Evolutionary conservation across 202 grass and related monocot genomes (phyloP).

Genomic region (Panicum virgatum): DNA sequence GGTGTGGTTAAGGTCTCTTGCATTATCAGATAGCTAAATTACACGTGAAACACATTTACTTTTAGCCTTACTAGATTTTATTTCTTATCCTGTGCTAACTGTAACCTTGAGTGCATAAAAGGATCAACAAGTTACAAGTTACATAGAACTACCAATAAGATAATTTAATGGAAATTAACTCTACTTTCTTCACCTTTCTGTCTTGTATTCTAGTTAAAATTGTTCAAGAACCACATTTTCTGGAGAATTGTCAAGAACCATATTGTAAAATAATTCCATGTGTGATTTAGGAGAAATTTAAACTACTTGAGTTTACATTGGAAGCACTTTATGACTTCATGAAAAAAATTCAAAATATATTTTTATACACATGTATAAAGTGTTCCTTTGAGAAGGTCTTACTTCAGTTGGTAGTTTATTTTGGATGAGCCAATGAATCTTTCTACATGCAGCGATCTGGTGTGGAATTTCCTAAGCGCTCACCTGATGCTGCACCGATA

Average conservation of each 20-base stretch:
- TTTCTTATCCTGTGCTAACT: background rate
- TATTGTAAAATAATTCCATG: background rate
- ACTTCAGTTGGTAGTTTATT: constrained; percentile 2
- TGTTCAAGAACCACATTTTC: background rate
- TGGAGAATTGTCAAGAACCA: no score
- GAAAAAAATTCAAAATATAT: background rate
- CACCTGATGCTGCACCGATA: constrained; percentile 64
- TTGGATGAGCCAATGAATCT: background rate
- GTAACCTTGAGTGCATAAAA: background rate
- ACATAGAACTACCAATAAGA: background rate
- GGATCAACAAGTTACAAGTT: background rate
- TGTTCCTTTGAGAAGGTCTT: background rate
- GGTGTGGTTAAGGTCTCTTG: constrained; percentile 40
- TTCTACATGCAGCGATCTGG: constrained; percentile 59
- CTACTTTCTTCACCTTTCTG: background rate
- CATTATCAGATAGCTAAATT: background rate
- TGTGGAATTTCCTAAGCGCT: constrained; percentile 65
- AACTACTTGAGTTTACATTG: background rate
- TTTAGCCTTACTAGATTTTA: background rate
- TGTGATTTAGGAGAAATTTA: background rate
- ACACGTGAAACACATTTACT: background rate
- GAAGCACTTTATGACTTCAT: background rate
- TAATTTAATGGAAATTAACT: background rate
- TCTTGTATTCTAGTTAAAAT: background rate
- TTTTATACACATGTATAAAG: background rate